phyloP scores from a whole-genome alignment of 208 protist species.

The Leishmania major region DNA sequence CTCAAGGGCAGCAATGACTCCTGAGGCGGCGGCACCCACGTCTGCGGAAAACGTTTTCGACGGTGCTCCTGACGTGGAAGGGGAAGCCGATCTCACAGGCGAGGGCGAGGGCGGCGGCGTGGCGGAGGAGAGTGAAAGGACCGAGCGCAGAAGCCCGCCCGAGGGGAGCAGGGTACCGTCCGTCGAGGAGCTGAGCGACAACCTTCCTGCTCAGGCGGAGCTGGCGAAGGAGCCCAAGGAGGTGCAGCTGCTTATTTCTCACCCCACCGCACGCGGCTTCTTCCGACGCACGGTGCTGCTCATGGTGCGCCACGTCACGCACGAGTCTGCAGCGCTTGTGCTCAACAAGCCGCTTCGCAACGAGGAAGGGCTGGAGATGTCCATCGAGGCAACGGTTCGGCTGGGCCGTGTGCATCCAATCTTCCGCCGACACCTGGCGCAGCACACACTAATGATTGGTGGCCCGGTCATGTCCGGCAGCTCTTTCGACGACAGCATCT shows the following conservation, averaged over 20 bases:
- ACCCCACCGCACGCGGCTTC: conserved; percentile 74
- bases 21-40: background rate
- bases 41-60: conserved; percentile 24
- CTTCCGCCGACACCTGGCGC: conserved; percentile 52
- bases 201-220: conserved; percentile 16
- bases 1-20: conserved; percentile 2
- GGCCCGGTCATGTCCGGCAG: conserved; percentile 73
- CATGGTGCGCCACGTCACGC: conserved; percentile 58
- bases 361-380: conserved; percentile 51
- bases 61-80: conserved; percentile 20
- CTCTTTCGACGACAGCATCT: conserved; percentile 67
- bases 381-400: conserved; percentile 47
- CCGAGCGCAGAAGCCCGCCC: background rate
- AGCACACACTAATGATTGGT: conserved; percentile 80
- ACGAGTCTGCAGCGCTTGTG: conserved; percentile 69
- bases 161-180: conserved; percentile 10
- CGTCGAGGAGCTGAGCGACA: conserved; percentile 15
- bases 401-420: conserved; percentile 65
- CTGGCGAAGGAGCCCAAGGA: conserved; percentile 35
- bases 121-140: background rate
- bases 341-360: conserved; percentile 77
- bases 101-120: conserved; percentile 16
- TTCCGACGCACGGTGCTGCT: conserved; percentile 72
- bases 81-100: conserved; percentile 8
- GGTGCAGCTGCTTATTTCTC: conserved; percentile 75